A percentile compares a stretch with the other conserved stretches of the same genome.
Conservation (phyloP, 768 basidiomycete species). For the Leccinum longicurvipes region DNA sequence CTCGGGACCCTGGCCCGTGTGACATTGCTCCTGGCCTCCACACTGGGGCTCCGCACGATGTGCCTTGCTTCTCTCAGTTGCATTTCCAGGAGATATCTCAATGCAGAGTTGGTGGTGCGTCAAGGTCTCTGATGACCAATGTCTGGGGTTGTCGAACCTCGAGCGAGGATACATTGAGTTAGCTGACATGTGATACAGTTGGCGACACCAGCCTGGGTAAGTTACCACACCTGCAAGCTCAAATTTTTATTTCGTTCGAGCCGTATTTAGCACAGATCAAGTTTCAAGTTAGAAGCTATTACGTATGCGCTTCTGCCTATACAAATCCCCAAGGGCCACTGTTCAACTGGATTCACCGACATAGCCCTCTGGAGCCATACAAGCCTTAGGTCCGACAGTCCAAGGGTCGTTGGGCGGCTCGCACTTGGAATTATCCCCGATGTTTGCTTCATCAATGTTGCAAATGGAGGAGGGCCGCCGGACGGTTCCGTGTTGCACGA, state of each 20-base stretch:
- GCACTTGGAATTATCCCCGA: constrained; percentile 4
- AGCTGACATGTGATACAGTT: no score
- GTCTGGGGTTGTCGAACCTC: not conserved
- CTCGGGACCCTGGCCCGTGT: no score
- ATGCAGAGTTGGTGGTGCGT: not conserved
- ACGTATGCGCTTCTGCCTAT: no score
- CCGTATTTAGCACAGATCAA: no score
- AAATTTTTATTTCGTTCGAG: no score
- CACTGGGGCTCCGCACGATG: not conserved
- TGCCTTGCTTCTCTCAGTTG: not conserved
- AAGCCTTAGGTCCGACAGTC: not conserved
- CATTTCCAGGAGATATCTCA: no score
- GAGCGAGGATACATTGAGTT: not conserved
- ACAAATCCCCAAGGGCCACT: no score
- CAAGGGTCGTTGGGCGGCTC: constrained; percentile 10
- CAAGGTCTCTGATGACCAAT: not conserved
- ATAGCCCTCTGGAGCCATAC: not conserved
- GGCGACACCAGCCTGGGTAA: no score
- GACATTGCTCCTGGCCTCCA: not conserved
- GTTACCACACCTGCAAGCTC: no score
- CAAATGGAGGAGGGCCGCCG: constrained; percentile 3
- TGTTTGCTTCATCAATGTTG: not conserved
- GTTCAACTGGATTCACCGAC: not conserved
- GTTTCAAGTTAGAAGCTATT: no score
- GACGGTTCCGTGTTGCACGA: not conserved